These are phyloP conservation scores for Niebla homalea DNA, from an alignment of 495 filamentous ascomycete genomes.

Conservation along the genomic window DNA sequence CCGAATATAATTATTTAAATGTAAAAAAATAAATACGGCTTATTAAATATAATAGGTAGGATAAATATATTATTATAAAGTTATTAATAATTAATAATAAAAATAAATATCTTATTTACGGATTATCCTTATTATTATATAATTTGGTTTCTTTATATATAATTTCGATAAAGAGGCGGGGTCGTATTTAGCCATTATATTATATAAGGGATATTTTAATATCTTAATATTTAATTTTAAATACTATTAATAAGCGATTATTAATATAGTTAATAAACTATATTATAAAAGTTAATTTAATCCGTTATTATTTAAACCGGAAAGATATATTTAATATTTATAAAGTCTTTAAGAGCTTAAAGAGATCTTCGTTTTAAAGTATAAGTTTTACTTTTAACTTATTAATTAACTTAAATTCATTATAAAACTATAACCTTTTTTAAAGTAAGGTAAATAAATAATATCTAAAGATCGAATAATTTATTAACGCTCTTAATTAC, in stretches of 20 bases:
- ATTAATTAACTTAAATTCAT: conserved; percentile 1
- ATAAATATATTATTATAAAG: not conserved
- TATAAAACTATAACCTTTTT: not conserved
- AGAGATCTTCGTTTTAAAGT: conserved; percentile 3
- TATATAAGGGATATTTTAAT: not conserved
- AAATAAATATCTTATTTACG: not conserved
- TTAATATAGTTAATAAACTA: conserved; percentile 8
- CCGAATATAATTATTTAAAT: too few relatives aligned
- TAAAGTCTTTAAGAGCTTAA: conserved; percentile 5
- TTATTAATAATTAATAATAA: not conserved
- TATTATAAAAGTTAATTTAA: not conserved
- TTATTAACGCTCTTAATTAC: not conserved
- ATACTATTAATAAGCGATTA: not conserved
- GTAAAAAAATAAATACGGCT: too few relatives aligned
- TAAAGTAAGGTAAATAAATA: conserved; percentile 4
- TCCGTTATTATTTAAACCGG: not conserved
- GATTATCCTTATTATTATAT: not conserved
- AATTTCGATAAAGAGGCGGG: not conserved
- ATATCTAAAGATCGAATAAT: not conserved
- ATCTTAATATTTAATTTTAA: not conserved
- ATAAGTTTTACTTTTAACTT: conserved; percentile 5
- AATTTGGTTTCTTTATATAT: not conserved
- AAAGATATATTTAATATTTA: not conserved
- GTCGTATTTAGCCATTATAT: conserved; percentile 3
- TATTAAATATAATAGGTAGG: too few relatives aligned